phyloP scores from a whole-genome alignment of 2,329 filamentous ascomycete genomes.

The Dothiorella sarmentorum region DNA sequence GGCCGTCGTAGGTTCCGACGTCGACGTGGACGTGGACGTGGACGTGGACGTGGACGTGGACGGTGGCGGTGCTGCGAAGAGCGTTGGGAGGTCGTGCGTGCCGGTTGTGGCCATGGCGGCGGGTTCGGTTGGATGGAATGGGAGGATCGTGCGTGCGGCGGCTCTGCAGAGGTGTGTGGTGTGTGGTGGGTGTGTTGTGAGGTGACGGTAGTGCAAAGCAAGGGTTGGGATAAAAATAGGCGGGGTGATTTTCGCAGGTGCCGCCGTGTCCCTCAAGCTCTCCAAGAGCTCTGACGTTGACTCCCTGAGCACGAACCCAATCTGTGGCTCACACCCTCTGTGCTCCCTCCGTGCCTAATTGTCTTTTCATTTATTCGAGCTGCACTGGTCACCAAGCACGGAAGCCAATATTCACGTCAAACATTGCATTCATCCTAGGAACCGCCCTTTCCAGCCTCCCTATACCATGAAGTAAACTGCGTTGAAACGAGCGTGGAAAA shows the following conservation, averaged over 20 bases:
- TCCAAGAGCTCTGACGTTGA: not conserved
- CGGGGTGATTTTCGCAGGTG: constrained; percentile 16
- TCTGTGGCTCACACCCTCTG: not conserved
- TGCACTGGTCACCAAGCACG: constrained; percentile 7
- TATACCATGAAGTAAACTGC: not conserved
- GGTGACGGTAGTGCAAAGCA: not conserved
- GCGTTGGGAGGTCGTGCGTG: constrained; percentile 20
- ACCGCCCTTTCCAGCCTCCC: constrained; percentile 6
- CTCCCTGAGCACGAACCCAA: constrained; percentile 1
- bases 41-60: not conserved
- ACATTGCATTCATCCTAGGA: constrained; percentile 16
- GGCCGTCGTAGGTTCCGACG: not conserved
- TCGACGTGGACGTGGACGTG: not conserved
- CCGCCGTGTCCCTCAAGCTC: not conserved
- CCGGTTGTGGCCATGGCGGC: constrained; percentile 5
- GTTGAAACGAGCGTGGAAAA: constrained; percentile 2
- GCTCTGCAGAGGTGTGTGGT: not conserved
- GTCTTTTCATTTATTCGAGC: not conserved
- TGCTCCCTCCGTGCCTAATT: constrained; percentile 5
- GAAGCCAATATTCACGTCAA: constrained; percentile 15
- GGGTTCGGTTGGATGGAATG: not conserved
- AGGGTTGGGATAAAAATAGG: not conserved
- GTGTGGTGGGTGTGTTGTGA: not conserved
- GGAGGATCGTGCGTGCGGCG: not conserved
- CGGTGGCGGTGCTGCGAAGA: not conserved